These are phyloP conservation scores for Candida michaelii DNA, from an alignment of 805 yeast species.

Conservation along the genomic window DNA sequence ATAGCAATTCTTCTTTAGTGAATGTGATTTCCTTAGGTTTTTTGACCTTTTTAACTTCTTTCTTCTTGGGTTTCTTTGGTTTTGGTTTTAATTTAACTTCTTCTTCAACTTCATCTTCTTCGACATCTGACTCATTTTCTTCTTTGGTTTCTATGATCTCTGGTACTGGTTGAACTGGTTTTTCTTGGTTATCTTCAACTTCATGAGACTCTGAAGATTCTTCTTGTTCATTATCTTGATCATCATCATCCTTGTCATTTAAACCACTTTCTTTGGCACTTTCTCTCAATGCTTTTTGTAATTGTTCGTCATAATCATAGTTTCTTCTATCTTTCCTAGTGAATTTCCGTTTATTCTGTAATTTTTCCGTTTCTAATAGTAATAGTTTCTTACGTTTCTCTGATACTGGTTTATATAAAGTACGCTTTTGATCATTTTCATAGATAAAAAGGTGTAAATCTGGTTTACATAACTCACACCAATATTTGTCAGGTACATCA, in stretches of 20 bases:
- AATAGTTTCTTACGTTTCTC: conserved; percentile 39
- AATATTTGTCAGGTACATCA: conserved; percentile 87
- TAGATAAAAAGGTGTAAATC: conserved; percentile 63
- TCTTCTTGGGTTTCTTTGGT: conserved; percentile 17
- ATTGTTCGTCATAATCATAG: conserved; percentile 41
- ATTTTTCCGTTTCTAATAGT: conserved; percentile 16
- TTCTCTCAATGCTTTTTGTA: conserved; percentile 53
- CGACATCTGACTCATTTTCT: conserved; percentile 15
- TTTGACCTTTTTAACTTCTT: conserved; percentile 15
- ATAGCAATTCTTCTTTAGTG: conserved; percentile 49
- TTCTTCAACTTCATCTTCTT: conserved; percentile 15
- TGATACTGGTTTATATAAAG: conserved; percentile 42
- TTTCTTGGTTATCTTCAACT: conserved; percentile 1
- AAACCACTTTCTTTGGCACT: conserved; percentile 36
- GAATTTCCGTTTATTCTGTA: conserved; percentile 15
- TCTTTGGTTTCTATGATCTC: conserved; percentile 8
- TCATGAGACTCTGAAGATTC: no score
- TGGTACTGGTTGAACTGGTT: conserved; percentile 9
- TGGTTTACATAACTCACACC: conserved; percentile 92
- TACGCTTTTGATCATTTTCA: conserved; percentile 26
- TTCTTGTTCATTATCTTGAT: neutral
- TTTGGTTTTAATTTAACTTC: conserved; percentile 15
- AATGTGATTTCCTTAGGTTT: conserved; percentile 12
- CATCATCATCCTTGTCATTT: neutral
- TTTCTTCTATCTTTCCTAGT: conserved; percentile 33